These are phyloP conservation scores for Linum trigynum DNA, from an alignment of 345 rosid genomes.

Conservation along the genomic window DNA sequence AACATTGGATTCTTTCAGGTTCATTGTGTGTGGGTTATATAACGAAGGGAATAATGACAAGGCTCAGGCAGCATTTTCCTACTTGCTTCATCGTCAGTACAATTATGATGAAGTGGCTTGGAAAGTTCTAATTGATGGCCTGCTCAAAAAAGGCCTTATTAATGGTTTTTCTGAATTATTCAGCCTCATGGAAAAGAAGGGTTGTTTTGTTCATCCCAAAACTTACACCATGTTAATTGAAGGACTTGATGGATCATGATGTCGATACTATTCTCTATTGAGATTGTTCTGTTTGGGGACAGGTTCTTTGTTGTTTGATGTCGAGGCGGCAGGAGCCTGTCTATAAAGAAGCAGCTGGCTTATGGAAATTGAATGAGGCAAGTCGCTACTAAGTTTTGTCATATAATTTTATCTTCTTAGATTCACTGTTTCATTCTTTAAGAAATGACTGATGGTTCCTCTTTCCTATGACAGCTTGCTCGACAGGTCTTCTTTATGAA, in stretches of 20 bases:
- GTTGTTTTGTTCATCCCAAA: constrained; percentile 48
- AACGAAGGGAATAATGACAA: constrained; percentile 40
- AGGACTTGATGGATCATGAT: constrained; percentile 44
- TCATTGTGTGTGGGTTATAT: constrained; percentile 57
- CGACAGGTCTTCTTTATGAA: too few relatives aligned
- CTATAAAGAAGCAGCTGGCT: too few relatives aligned
- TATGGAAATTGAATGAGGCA: too few relatives aligned
- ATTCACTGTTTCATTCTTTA: too few relatives aligned
- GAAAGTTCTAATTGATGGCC: constrained; percentile 74
- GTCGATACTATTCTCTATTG: background rate
- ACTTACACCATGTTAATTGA: constrained; percentile 53
- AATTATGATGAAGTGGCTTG: constrained; percentile 73
- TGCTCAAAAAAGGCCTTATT: constrained; percentile 46
- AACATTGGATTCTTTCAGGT: constrained; percentile 51
- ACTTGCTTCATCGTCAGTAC: constrained; percentile 51
- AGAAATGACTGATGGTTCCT: too few relatives aligned
- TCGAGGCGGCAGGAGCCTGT: background rate
- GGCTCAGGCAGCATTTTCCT: constrained; percentile 41
- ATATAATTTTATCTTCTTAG: too few relatives aligned
- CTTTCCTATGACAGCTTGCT: too few relatives aligned
- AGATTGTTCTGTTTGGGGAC: background rate
- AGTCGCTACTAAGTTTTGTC: too few relatives aligned
- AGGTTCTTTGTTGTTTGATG: background rate
- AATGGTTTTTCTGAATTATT: constrained; percentile 56
- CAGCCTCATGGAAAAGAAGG: constrained; percentile 50